phyloP scores from a whole-genome alignment of 2,329 filamentous ascomycete species.

The Aspergillus oerlinghausenensis region DNA sequence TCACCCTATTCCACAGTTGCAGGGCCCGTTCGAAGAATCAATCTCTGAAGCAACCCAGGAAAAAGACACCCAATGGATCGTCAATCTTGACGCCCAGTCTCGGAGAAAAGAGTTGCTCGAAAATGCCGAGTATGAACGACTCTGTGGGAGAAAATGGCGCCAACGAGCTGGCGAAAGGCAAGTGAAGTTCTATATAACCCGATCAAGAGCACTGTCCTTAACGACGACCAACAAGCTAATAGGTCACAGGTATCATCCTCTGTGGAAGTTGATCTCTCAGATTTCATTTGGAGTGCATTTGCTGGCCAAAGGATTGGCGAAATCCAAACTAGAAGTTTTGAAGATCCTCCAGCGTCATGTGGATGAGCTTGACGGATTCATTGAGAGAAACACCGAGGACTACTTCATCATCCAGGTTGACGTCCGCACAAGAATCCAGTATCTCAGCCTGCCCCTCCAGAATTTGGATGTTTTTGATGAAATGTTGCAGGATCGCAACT shows the following conservation, averaged over 20 bases:
- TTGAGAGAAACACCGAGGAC: constrained; percentile 82
- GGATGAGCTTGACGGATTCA: constrained; percentile 86
- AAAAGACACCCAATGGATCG: constrained; percentile 22
- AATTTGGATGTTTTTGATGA: constrained; percentile 78
- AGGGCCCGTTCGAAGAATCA: constrained; percentile 44
- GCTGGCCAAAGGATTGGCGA: constrained; percentile 77
- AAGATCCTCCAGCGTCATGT: constrained; percentile 87
- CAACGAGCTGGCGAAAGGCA: constrained; percentile 62
- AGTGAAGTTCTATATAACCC: constrained; percentile 2
- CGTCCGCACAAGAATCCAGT: constrained; percentile 72
- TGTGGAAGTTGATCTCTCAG: constrained; percentile 86
- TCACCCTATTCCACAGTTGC: constrained; percentile 41
- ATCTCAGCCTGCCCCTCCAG: constrained; percentile 75
- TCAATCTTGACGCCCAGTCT: constrained; percentile 36
- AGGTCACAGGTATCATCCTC: constrained; percentile 64
- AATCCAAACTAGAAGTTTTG: constrained; percentile 82
- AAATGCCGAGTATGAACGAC: constrained; percentile 61
- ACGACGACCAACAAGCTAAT: constrained; percentile 4
- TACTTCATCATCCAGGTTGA: constrained; percentile 73
- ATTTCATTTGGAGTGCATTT: constrained; percentile 92
- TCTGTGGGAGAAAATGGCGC: constrained; percentile 71
- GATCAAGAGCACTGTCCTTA: neutral
- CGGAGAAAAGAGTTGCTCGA: constrained; percentile 66
- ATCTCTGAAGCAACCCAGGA: constrained; percentile 35
- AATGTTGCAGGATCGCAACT: constrained; percentile 80